These are phyloP conservation scores for Botrytis aclada DNA, from an alignment of 2,329 filamentous ascomycete species.

Conservation along the genomic window DNA sequence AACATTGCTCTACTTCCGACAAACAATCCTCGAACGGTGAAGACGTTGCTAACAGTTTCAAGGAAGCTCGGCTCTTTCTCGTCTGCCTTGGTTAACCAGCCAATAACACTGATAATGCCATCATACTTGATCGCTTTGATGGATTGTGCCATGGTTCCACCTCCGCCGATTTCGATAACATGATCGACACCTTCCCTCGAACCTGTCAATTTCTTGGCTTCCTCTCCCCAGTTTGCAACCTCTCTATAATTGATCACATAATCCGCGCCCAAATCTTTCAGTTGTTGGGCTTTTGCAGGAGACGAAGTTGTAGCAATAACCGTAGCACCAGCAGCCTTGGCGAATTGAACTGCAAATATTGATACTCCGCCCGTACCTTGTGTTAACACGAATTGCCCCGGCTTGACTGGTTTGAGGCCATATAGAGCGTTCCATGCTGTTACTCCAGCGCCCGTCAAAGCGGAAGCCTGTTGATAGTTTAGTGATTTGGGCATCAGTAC, in stretches of 20 bases:
- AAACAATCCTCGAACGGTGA: neutral
- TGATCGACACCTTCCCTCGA: neutral
- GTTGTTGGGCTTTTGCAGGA: neutral
- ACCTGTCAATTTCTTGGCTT: neutral
- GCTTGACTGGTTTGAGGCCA: slow-evolving; percentile 46
- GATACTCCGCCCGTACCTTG: slow-evolving; percentile 55
- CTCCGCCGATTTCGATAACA: neutral
- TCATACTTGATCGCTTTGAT: neutral
- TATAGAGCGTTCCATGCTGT: slow-evolving; percentile 67
- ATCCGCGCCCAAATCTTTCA: neutral
- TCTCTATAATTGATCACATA: neutral
- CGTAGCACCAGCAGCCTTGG: slow-evolving; percentile 47
- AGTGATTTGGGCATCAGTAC: slow-evolving; percentile 56
- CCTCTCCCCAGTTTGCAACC: neutral
- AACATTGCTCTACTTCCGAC: neutral
- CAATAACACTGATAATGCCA: neutral
- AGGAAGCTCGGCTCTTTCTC: neutral
- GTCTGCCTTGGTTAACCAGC: neutral
- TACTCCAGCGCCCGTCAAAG: slow-evolving; percentile 58
- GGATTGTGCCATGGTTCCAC: neutral
- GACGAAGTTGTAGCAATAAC: neutral
- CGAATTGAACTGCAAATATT: slow-evolving; percentile 51
- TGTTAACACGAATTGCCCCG: slow-evolving; percentile 46
- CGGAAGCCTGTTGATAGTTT: slow-evolving; percentile 56
- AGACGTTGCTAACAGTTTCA: neutral